Conservation (phyloP, 805 yeast species). For the Kuraishia ogatae region DNA sequence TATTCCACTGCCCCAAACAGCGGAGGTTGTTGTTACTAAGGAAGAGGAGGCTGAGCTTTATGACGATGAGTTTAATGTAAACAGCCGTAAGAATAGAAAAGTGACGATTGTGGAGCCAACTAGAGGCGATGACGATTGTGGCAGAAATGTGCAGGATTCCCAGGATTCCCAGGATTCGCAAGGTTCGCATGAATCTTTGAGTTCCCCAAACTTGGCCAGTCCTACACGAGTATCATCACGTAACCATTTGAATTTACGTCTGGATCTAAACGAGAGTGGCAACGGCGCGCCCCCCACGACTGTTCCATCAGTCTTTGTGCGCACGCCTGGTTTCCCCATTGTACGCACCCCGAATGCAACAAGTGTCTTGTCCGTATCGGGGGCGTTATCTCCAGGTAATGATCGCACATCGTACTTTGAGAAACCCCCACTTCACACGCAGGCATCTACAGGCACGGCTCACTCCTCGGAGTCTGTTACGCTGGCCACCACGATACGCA, state of each 20-base stretch:
- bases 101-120: background rate
- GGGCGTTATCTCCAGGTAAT: background rate
- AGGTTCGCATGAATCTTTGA: too few species aligned
- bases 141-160: too few species aligned
- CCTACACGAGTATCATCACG: background rate
- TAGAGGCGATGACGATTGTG: background rate
- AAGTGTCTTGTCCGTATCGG: background rate
- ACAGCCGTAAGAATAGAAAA: background rate
- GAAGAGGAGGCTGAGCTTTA: constrained; percentile 34
- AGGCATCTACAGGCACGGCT: constrained; percentile 46
- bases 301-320: background rate
- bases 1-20: constrained; percentile 65
- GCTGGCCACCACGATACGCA: background rate
- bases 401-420: constrained; percentile 20
- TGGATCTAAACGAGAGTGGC: background rate
- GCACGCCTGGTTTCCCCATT: background rate
- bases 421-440: constrained; percentile 34
- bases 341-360: background rate
- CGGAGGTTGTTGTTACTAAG: constrained; percentile 38
- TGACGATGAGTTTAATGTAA: constrained; percentile 2
- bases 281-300: background rate
- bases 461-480: constrained; percentile 18
- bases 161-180: too few species aligned
- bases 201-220: too few species aligned
- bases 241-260: background rate